Percentiles rank a stretch among this genome's conserved stretches.
phyloP scores from a whole-genome alignment of 2,329 filamentous ascomycete genomes.

The Helminthosporium solani region DNA sequence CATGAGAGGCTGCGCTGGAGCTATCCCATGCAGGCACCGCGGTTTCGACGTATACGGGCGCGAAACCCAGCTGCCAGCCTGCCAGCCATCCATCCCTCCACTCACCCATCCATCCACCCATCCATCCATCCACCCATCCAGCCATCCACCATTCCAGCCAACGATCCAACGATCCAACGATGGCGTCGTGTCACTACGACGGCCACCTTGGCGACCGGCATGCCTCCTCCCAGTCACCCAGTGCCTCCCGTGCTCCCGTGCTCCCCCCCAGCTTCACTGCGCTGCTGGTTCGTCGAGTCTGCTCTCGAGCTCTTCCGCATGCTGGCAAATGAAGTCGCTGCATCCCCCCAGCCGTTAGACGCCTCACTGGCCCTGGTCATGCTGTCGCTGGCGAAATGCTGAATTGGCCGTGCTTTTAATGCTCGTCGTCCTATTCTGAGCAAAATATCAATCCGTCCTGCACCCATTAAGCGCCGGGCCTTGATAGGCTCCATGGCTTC shows the following conservation, averaged over 20 bases:
- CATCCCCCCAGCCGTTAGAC: constrained; percentile 35
- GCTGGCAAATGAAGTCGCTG: constrained; percentile 31
- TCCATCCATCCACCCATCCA: too few relatives aligned
- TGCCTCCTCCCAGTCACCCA: too few relatives aligned
- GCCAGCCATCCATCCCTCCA: too few relatives aligned
- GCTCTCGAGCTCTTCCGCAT: constrained; percentile 24
- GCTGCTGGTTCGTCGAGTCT: constrained; percentile 29
- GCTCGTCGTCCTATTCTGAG: constrained; percentile 38
- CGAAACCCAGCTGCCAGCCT: constrained; percentile 35
- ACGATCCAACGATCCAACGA: constrained; percentile 16
- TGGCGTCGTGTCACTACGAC: constrained; percentile 25
- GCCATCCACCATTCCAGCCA: too few relatives aligned
- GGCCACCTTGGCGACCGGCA: constrained; percentile 34
- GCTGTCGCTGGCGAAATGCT: constrained; percentile 26
- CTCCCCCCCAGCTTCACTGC: constrained; percentile 11
- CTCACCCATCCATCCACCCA: too few relatives aligned
- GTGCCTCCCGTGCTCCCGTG: too few relatives aligned
- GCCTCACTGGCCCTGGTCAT: constrained; percentile 30
- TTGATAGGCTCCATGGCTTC: constrained; percentile 36
- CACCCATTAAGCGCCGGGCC: constrained; percentile 39
- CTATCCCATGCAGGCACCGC: constrained; percentile 38
- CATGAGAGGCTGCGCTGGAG: constrained; percentile 28
- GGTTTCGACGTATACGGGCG: constrained; percentile 31
- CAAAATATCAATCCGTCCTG: constrained; percentile 34
- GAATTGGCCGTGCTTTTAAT: constrained; percentile 22